phyloP scores from a whole-genome alignment of 495 filamentous ascomycete species.

The Hamigera avellanea region DNA sequence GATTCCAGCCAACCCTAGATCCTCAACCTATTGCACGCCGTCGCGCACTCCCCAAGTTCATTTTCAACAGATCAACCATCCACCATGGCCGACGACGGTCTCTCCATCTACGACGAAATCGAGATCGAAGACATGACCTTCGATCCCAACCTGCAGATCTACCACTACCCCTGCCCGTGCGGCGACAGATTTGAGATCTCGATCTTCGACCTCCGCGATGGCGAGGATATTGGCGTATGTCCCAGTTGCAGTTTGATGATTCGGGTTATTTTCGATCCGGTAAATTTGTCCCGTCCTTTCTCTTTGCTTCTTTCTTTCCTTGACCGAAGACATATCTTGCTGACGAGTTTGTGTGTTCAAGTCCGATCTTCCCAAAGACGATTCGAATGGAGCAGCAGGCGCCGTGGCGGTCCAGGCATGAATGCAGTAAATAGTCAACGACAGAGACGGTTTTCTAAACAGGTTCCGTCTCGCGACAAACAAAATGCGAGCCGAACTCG shows the following conservation, averaged over 20 bases:
- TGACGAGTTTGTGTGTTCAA: constrained; percentile 7
- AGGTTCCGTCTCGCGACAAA: not conserved
- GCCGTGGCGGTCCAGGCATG: constrained; percentile 29
- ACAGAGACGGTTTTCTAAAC: not conserved
- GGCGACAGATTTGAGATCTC: constrained; percentile 95
- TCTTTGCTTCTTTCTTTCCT: not conserved
- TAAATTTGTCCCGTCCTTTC: constrained; percentile 28
- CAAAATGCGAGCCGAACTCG: no score
- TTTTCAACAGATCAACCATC: constrained; percentile 2
- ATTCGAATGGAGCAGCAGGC: constrained; percentile 19
- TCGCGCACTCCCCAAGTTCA: no score
- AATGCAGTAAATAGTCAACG: not conserved
- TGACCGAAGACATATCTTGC: not conserved
- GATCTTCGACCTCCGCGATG: constrained; percentile 73
- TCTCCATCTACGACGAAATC: constrained; percentile 91
- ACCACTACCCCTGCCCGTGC: constrained; percentile 93
- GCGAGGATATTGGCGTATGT: constrained; percentile 86
- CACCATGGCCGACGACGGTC: constrained; percentile 54
- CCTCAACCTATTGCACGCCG: no score
- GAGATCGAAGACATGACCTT: constrained; percentile 99
- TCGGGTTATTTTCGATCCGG: constrained; percentile 79
- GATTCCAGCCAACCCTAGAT: no score
- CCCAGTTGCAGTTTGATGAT: constrained; percentile 97
- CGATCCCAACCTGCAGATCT: constrained; percentile 70
- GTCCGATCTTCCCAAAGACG: constrained; percentile 33